These are phyloP conservation scores for Trichoderma citrinoviride DNA, from an alignment of 2,329 filamentous ascomycete species.

Conservation along the genomic window DNA sequence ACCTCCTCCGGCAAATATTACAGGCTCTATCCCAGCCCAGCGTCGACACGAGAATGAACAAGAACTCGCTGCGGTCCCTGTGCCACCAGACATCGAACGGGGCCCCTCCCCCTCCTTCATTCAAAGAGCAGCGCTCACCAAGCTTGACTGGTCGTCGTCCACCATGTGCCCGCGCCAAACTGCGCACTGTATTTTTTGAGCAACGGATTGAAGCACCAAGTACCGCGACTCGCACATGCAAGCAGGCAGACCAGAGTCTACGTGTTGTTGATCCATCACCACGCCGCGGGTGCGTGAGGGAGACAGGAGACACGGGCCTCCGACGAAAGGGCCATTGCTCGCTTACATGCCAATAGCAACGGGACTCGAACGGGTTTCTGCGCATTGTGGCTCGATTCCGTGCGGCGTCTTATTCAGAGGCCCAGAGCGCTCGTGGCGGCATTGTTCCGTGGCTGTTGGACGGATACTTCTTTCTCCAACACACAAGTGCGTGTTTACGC, in stretches of 20 bases:
- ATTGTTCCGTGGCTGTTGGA: constrained; percentile 7
- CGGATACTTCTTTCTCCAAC: not conserved
- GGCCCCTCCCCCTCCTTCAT: constrained; percentile 22
- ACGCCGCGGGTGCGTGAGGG: no score
- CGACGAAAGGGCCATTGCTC: no score
- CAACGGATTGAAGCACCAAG: not conserved
- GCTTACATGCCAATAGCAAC: no score
- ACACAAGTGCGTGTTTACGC: not conserved
- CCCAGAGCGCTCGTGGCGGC: not conserved
- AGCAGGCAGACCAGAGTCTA: not conserved
- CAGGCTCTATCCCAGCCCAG: not conserved
- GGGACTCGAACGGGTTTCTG: not conserved
- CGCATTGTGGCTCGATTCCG: constrained; percentile 5
- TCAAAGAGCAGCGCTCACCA: constrained; percentile 10
- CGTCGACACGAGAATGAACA: not conserved
- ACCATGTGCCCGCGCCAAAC: constrained; percentile 21
- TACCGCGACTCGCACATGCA: no score
- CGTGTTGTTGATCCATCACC: not conserved
- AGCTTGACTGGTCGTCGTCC: constrained; percentile 13
- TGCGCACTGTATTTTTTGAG: constrained; percentile 14
- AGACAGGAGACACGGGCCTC: not conserved
- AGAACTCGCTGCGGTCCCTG: not conserved
- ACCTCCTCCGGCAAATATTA: not conserved
- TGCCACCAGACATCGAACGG: constrained; percentile 9
- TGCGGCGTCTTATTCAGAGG: constrained; percentile 1